Evolutionary conservation across 1,284 basidiomycete genomes (phyloP), one percentile per base, ranked within the genome.

Genomic region (Rhodotorula sp.): DNA sequence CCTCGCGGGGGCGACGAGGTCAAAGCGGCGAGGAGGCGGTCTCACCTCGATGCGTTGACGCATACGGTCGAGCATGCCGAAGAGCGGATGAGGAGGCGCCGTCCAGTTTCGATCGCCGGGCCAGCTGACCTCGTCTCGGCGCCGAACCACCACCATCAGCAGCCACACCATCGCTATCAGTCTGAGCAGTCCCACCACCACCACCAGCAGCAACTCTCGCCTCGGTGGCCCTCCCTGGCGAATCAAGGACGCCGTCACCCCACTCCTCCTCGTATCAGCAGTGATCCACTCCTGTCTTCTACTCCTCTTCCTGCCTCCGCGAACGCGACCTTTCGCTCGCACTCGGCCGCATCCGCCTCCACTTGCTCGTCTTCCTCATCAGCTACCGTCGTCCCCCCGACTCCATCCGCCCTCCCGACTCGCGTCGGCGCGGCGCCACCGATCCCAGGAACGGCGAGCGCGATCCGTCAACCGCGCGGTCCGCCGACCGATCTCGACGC

Each of bases 401-500:
- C 50, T 15, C 56, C 50, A 16, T 48, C 43, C 18, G 38, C 55
- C 5, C 48, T 50, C 19, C 23, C 57, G n/a, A n/a, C 58, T 12
- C 50, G 65, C 28, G 12, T 34, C 15, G 38, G 10, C 2, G 26
- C 60, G 23, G 38, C 38, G 2, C 43, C 65, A 2, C 50, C 59
- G 28, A 45, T 66, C 3, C 54, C 64, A 0, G 72, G 72, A 12
- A 68, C 67, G 5, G 64, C 69, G 8, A 60, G 56, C 43, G 69
- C 69, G 5, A 50, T 49, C 3, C 56, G 72, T 5, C 72, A 73
- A 49, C 72, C 72, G 34, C 62, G 62, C 48, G 69, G 69, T 14
- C 72, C 72, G n/a, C 69, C 72, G 14, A 66, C 64, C n/a, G 64
- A 70, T 26, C 38, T 69, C 10, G 54, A 26, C 23, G 56, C n/a